phyloP scores from a whole-genome alignment of 1,284 basidiomycete genomes.

The Phellopilus nigrolimitatus region DNA sequence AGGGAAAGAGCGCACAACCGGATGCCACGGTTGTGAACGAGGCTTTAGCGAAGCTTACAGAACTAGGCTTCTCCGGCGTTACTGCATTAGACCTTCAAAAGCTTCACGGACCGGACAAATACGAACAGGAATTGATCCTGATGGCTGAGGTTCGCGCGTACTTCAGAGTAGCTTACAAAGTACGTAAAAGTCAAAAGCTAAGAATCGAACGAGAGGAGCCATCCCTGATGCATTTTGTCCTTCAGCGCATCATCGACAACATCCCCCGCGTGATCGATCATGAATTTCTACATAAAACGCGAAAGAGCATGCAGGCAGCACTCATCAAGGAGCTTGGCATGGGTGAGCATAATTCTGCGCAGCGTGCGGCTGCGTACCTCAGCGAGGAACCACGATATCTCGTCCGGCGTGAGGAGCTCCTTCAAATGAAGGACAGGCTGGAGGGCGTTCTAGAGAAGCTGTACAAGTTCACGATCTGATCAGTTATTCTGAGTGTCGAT shows the following conservation, averaged over 20 bases:
- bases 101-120: slow-evolving; percentile 36
- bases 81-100: slow-evolving; percentile 35
- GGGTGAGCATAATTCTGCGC: slow-evolving; percentile 32
- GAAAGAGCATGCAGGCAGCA: slow-evolving; percentile 31
- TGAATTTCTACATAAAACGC: slow-evolving; percentile 37
- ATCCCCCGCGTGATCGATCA: slow-evolving; percentile 43
- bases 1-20: not conserved
- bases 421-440: slow-evolving; percentile 29
- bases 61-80: slow-evolving; percentile 32
- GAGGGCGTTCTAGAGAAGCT: slow-evolving; percentile 33
- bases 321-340: slow-evolving; percentile 39
- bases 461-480: slow-evolving; percentile 25
- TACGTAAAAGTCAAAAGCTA: slow-evolving; percentile 21
- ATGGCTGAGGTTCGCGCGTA: slow-evolving; percentile 50
- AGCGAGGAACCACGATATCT: slow-evolving; percentile 39
- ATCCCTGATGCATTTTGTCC: not conserved
- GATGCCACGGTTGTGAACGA: not conserved
- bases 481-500: not conserved
- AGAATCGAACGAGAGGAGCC: not conserved
- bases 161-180: slow-evolving; percentile 47
- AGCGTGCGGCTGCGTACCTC: slow-evolving; percentile 36
- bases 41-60: slow-evolving; percentile 10
- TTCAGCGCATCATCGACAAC: slow-evolving; percentile 44
- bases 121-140: slow-evolving; percentile 41
- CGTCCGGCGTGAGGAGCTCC: slow-evolving; percentile 33